Conservation (phyloP, 257 asterid species). For the Solanum etuberosum region DNA sequence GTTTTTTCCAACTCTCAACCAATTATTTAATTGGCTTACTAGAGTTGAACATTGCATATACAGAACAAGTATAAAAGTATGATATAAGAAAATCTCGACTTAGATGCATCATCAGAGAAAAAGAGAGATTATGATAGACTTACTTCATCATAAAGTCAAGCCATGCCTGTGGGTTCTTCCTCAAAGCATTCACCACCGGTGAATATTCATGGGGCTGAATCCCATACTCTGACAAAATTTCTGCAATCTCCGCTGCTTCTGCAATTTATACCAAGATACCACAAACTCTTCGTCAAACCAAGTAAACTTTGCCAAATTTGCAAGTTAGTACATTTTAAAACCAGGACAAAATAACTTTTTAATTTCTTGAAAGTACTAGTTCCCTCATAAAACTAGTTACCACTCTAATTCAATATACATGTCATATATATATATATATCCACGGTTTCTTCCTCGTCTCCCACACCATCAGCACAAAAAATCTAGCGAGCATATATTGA, state of each 20-base stretch:
- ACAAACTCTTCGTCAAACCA: neutral
- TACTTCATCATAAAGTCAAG: constrained; percentile 98
- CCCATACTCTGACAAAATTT: constrained; percentile 74
- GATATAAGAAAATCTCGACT: neutral
- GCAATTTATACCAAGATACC: constrained; percentile 9
- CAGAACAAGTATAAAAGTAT: neutral
- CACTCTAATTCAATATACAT: neutral
- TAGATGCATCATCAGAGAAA: neutral
- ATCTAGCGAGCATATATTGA: neutral
- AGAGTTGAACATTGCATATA: neutral
- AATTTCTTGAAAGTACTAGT: neutral
- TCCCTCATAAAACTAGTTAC: neutral
- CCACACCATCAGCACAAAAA: neutral
- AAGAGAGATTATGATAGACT: neutral
- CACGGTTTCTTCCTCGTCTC: neutral
- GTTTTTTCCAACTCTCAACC: neutral
- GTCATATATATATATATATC: neutral
- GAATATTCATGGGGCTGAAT: constrained; percentile 60
- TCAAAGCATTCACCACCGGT: constrained; percentile 78
- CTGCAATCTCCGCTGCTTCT: constrained; percentile 99
- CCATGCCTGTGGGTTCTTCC: constrained; percentile 94
- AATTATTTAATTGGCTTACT: neutral
- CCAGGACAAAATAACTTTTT: neutral
- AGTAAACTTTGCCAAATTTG: neutral
- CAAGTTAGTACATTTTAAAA: neutral